Evolutionary conservation across 495 filamentous ascomycete genomes (phyloP).

Genomic region (Thermothielavioides terrestris): DNA sequence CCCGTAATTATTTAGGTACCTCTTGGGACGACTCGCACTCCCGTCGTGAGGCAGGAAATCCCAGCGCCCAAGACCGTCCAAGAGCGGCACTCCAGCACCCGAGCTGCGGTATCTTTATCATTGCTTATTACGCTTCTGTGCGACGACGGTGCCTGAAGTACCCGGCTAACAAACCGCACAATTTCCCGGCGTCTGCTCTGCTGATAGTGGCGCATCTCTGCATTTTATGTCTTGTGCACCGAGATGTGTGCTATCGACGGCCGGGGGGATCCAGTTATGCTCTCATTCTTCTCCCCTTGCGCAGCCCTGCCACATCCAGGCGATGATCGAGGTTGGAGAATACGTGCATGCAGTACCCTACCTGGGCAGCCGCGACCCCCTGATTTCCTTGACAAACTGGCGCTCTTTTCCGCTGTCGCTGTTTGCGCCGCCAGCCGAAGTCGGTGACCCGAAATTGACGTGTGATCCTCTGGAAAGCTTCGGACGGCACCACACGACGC

Average conservation of each 20-base stretch:
- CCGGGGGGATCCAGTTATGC: slow-evolving; percentile 7
- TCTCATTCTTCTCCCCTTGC: background rate
- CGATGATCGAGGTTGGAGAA: background rate
- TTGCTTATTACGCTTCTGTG: slow-evolving; percentile 14
- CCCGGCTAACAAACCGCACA: slow-evolving; percentile 7
- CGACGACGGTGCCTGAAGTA: slow-evolving; percentile 3
- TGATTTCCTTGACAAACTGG: slow-evolving; percentile 11
- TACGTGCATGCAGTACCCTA: background rate
- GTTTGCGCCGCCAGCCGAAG: slow-evolving; percentile 3
- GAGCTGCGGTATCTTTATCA: slow-evolving; percentile 5
- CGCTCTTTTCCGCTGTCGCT: background rate
- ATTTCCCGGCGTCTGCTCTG: background rate
- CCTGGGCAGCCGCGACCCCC: slow-evolving; percentile 2
- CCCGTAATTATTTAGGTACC: slow-evolving; percentile 6
- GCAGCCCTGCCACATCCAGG: background rate
- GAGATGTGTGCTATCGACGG: slow-evolving; percentile 8
- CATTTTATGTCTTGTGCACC: slow-evolving; percentile 8
- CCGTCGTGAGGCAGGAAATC: background rate
- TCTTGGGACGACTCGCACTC: slow-evolving; percentile 2
- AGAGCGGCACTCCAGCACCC: background rate
- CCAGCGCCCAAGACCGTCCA: background rate
- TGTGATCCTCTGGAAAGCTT: background rate
- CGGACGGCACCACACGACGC: background rate
- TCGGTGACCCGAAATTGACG: slow-evolving; percentile 6
- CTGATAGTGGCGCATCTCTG: slow-evolving; percentile 12